Percentiles rank a stretch among this genome's conserved stretches.
These are phyloP conservation scores for Talaromyces sp. DNA, from an alignment of 2,329 filamentous ascomycete species.

Conservation along the genomic window DNA sequence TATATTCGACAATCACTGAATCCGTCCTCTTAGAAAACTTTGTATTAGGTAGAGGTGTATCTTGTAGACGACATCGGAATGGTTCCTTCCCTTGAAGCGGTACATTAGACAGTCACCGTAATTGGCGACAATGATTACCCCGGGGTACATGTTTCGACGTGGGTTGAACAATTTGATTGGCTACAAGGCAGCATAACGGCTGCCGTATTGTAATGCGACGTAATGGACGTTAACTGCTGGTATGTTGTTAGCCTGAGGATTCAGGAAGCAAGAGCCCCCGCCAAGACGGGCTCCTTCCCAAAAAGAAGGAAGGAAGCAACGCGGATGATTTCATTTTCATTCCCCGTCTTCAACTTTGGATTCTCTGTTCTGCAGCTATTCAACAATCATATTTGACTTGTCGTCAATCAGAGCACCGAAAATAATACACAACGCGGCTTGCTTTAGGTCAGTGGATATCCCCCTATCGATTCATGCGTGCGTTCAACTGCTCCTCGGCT, in stretches of 20 bases:
- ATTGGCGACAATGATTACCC: not conserved
- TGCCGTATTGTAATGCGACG: not conserved
- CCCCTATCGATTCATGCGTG: not conserved
- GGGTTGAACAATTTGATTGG: not conserved
- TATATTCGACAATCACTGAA: not conserved
- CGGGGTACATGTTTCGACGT: not conserved
- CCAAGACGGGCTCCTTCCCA: constrained; percentile 8
- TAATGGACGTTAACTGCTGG: not conserved
- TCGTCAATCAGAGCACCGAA: not conserved
- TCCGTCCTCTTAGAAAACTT: not conserved
- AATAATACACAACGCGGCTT: not conserved
- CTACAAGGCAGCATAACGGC: not conserved
- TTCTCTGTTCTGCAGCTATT: not conserved
- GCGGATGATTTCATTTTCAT: constrained; percentile 4
- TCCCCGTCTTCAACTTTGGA: not conserved
- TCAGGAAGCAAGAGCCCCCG: constrained; percentile 1
- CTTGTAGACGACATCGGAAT: not conserved
- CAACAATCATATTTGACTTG: not conserved
- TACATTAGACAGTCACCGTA: not conserved
- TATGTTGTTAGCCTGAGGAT: not conserved
- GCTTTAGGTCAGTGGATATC: constrained; percentile 15
- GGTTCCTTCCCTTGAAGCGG: not conserved
- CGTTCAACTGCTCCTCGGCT: constrained; percentile 5
- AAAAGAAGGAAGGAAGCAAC: not conserved
- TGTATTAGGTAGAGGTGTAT: not conserved